Base-by-base conservation (phyloP, 768 basidiomycete genomes). In the Termitomyces bulborhizus region DNA sequence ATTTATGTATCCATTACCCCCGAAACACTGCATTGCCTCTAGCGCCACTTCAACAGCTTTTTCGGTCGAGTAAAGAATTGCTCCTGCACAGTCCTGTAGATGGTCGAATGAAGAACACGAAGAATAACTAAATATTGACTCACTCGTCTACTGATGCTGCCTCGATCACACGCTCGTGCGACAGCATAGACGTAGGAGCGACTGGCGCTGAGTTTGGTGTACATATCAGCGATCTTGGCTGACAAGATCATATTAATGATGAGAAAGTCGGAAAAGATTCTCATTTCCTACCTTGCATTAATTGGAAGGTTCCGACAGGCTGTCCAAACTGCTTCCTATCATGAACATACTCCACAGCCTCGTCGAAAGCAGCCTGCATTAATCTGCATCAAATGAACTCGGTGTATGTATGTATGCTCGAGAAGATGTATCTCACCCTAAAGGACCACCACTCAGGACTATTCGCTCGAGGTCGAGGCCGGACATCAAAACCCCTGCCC, bases 1-100 rank as follows among this genome's bases (percentile, higher is more conserved):
- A 60, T 96, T 96, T 69, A 94, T 94, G 68, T 96, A 98, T 12
- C 94, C 95, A 66, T 97, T 97, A 6, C 95, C 94, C 48, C 94
- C 93, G 42, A 96, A 75, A 65, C 91, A 94, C 63, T 96, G 94
- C 87, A 93, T 93, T 8, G 83, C 90, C 65, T 95, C 93, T 63
- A 91, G 71, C 3, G 93, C 85, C 12, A 97, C 91, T 68, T 97
- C 92, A 24, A 96, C 85, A 26, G 93, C 89, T 63, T 84, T 87
- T 64, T 98, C 95, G 0, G 93, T 93, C 18, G 93, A 90, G 70
- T 95, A 96, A 44, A 98, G 66, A 57, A 98, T 97, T 1, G 91
- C 92, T 16, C 93, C 94, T 8, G 95, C 95, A 62, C 95, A 98
- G 65, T 98, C 95, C 93, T 94, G 66, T 9, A 32, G 44, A 60